Evolutionary conservation across 1,284 basidiomycete genomes (phyloP).

Genomic region (Dichomitus squalens): DNA sequence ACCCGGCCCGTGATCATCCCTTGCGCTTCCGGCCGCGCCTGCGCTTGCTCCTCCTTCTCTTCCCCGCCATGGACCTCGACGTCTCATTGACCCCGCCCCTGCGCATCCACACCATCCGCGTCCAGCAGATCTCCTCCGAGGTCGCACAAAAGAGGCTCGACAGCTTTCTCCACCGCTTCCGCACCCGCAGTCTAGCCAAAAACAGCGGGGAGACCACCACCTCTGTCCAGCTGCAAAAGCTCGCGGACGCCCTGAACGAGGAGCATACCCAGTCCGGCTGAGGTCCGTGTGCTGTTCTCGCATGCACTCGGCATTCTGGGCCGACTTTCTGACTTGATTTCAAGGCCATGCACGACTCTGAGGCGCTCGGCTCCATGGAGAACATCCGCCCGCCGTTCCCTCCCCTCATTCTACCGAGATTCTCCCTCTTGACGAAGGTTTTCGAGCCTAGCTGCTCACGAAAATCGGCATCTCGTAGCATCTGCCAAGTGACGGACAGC

Average conservation of each 20-base stretch:
- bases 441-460: no score
- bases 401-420: no score
- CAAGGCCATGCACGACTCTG: no score
- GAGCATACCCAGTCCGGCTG: conserved; percentile 16
- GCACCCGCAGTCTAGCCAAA: conserved; percentile 32
- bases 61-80: conserved; percentile 30
- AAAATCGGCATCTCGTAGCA: no score
- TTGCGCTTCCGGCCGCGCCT: background rate
- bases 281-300: background rate
- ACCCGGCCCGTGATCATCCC: no score
- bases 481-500: no score
- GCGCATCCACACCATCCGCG: conserved; percentile 29
- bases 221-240: conserved; percentile 37
- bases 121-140: conserved; percentile 29
- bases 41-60: background rate
- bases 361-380: no score
- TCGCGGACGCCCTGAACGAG: conserved; percentile 34
- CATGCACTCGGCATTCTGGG: background rate
- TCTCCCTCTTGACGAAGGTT: no score
- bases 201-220: conserved; percentile 38
- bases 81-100: conserved; percentile 34
- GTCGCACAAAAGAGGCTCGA: conserved; percentile 31
- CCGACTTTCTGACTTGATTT: no score
- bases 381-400: no score
- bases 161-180: conserved; percentile 34